A percentile compares a stretch with the other conserved stretches of the same genome.
phyloP scores from a whole-genome alignment of 108 stramenopile species.

The Pseudonitzschia pungens region DNA sequence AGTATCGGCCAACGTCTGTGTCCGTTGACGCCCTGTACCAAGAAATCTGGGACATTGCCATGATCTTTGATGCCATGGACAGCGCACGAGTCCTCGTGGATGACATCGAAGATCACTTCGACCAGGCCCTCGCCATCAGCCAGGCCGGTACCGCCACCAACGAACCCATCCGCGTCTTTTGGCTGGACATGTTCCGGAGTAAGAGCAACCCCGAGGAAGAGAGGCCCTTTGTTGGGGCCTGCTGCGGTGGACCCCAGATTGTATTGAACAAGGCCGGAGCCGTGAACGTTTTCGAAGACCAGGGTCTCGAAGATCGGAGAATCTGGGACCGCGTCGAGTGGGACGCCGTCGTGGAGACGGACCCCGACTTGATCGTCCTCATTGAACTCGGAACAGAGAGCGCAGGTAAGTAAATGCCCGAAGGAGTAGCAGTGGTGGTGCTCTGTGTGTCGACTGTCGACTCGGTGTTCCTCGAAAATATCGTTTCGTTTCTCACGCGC shows the following conservation, averaged over 20 bases:
- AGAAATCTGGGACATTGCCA: conserved; percentile 30
- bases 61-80: conserved; percentile 26
- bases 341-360: conserved; percentile 17
- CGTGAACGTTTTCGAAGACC: conserved; percentile 21
- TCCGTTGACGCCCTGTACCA: conserved; percentile 17
- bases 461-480: no score
- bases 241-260: conserved; percentile 24
- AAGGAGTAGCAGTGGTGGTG: no score
- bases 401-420: conserved; percentile 16
- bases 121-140: conserved; percentile 17
- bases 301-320: conserved; percentile 17
- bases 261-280: conserved; percentile 31
- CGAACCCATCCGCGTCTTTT: conserved; percentile 23
- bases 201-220: conserved; percentile 21
- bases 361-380: conserved; percentile 31
- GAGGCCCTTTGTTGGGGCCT: conserved; percentile 32
- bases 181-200: conserved; percentile 16
- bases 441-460: no score
- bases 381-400: conserved; percentile 20
- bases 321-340: conserved; percentile 24
- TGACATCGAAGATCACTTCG: conserved; percentile 27
- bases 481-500: no score
- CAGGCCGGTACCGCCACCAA: neutral
- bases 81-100: conserved; percentile 9
- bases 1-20: conserved; percentile 18